These are phyloP conservation scores for Bjerkandera adusta DNA, from an alignment of 1,284 basidiomycete species.

Conservation along the genomic window DNA sequence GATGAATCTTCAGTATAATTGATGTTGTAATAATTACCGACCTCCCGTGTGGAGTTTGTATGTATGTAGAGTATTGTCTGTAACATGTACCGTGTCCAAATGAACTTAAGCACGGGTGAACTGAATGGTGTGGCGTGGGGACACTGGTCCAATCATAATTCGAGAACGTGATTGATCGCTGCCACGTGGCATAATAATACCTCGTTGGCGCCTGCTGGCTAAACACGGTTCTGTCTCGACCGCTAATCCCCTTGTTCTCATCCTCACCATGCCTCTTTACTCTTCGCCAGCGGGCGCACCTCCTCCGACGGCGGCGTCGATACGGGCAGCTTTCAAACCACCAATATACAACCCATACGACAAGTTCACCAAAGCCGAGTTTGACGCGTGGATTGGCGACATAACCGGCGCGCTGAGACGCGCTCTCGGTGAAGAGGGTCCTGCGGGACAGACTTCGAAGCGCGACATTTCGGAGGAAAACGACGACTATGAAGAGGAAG, in stretches of 20 bases:
- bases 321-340: conserved; percentile 28
- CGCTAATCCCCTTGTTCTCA: conserved; percentile 3
- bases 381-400: conserved; percentile 65
- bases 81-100: too few species aligned
- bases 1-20: too few species aligned
- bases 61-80: too few species aligned
- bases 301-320: conserved; percentile 15
- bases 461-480: conserved; percentile 12
- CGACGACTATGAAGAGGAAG: conserved; percentile 28
- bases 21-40: too few species aligned
- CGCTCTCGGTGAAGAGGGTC: conserved; percentile 48
- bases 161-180: too few species aligned
- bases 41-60: too few species aligned
- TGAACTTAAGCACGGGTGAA: too few species aligned
- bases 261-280: neutral
- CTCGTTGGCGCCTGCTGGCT: too few species aligned
- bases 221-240: too few species aligned
- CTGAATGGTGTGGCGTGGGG: too few species aligned
- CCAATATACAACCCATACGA: conserved; percentile 70
- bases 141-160: too few species aligned
- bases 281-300: conserved; percentile 8
- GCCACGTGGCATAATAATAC: too few species aligned
- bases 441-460: conserved; percentile 13
- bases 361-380: conserved; percentile 62
- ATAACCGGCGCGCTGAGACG: conserved; percentile 53